Evolutionary conservation across 805 yeast genomes (phyloP).

Genomic region (Candida golubevii): DNA sequence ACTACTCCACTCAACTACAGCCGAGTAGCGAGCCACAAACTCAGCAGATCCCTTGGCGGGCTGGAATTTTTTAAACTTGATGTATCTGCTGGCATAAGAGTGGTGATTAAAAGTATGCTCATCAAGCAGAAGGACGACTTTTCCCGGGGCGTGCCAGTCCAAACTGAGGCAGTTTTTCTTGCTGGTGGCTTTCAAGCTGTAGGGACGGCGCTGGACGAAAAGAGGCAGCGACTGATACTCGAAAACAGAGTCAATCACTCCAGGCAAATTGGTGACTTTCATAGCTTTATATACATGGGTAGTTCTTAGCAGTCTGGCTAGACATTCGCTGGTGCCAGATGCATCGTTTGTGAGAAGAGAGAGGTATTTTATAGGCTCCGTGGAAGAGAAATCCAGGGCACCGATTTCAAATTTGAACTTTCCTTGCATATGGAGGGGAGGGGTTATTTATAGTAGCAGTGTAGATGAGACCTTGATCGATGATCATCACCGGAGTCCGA

Average conservation of each 20-base stretch:
- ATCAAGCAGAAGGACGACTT: slow-evolving; percentile 1
- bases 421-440: neutral
- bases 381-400: slow-evolving; percentile 6
- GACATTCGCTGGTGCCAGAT: neutral
- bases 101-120: slow-evolving; percentile 13
- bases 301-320: neutral
- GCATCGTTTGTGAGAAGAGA: slow-evolving; percentile 6
- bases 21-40: slow-evolving; percentile 1
- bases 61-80: slow-evolving; percentile 7
- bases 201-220: neutral
- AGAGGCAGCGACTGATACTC: neutral
- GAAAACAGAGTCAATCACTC: slow-evolving; percentile 1
- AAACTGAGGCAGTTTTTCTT: slow-evolving; percentile 3
- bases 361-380: slow-evolving; percentile 7
- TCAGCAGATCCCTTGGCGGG: slow-evolving; percentile 13
- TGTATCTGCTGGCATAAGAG: slow-evolving; percentile 13
- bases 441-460: neutral
- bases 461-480: neutral
- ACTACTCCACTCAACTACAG: neutral
- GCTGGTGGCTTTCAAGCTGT: slow-evolving; percentile 1
- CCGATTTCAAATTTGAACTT: neutral
- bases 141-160: slow-evolving; percentile 3
- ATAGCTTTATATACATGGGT: slow-evolving; percentile 1
- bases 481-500: neutral
- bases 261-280: neutral